Base-by-base conservation (phyloP, 345 rosid species). In the Linum tenue region DNA sequence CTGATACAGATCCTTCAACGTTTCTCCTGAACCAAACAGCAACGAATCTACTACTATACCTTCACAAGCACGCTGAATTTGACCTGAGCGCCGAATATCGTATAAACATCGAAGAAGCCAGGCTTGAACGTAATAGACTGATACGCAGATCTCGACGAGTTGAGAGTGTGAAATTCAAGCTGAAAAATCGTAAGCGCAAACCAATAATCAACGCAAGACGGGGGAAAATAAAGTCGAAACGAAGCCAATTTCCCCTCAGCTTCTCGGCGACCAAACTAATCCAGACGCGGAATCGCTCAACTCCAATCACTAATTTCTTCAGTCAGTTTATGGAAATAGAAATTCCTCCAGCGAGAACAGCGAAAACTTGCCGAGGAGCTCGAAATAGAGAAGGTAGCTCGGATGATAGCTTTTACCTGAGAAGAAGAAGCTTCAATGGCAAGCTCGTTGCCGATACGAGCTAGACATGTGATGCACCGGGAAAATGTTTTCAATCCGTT, bases 361-460 rank as follows among this genome's bases (percentile, higher is more conserved):
- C 51, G 39, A 65, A 64, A 51, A 9, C 66, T 37, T 43, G 7
- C 8, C 5, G 11, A 7, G 10, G 5, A 39, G 40, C 16, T 2
- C 22, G 16, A 38, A 38, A 61, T 39, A n/a, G 12, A 31, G 31
- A 37, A 10, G 53, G 37, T 42, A 2, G 22, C 42, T 11, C 44
- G 10, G 36, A 70, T 41, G 60, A 69, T 37, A 63, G 79, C 76
- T 72, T 60, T 73, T 65, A 88, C 99, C 89, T 84, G 88, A 59
- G 84, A 78, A 55, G 91, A 76, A 59, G 90, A 85, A 62, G 90
- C 89, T 75, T 86, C 80, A 14, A 88, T 68, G n/a, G 80, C 86
- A 63, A 94, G 91, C 85, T 94, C 99, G 81, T 82, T 88, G 5
- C 90, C 95, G 64, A 94, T 72, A 55, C 96, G 89, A 3, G 92